phyloP scores from a whole-genome alignment of 2,329 filamentous ascomycete species.

The Colletotrichum horii region DNA sequence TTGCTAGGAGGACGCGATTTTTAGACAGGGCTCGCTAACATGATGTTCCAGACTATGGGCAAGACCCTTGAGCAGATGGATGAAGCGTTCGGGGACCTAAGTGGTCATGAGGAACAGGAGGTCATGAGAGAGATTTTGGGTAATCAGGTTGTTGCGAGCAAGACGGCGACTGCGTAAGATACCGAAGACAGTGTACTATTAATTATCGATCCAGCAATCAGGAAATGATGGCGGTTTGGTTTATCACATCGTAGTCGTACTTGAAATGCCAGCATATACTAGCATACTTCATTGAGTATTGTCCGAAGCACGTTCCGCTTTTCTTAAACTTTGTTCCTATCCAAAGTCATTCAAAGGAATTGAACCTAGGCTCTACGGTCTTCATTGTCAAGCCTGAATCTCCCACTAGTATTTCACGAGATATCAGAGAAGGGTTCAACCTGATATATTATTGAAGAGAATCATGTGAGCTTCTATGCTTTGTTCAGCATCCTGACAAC shows the following conservation, averaged over 20 bases:
- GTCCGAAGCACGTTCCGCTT: too few species aligned
- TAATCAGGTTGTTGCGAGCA: background rate
- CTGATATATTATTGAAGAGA: too few species aligned
- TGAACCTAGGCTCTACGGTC: background rate
- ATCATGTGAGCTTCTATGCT: background rate
- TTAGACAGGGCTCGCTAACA: background rate
- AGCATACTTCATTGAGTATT: background rate
- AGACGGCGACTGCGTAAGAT: background rate
- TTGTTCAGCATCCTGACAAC: background rate
- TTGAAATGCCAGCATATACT: background rate
- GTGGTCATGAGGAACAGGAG: slow-evolving; percentile 5
- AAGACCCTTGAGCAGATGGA: slow-evolving; percentile 64
- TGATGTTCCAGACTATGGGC: slow-evolving; percentile 54
- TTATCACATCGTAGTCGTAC: background rate
- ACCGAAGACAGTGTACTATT: rapidly evolving
- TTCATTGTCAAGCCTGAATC: background rate
- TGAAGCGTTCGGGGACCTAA: slow-evolving; percentile 25
- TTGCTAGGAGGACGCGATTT: rapidly evolving
- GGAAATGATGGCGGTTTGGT: rapidly evolving
- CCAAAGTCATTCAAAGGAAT: background rate
- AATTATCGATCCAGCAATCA: rapidly evolving
- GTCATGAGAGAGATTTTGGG: background rate
- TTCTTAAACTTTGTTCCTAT: background rate
- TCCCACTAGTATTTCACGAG: too few species aligned
- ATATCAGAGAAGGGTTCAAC: too few species aligned